A percentile compares a stretch with the other conserved stretches of the same genome.
phyloP scores from a whole-genome alignment of 2,329 filamentous ascomycete species.

The Metarhizium humberi region DNA sequence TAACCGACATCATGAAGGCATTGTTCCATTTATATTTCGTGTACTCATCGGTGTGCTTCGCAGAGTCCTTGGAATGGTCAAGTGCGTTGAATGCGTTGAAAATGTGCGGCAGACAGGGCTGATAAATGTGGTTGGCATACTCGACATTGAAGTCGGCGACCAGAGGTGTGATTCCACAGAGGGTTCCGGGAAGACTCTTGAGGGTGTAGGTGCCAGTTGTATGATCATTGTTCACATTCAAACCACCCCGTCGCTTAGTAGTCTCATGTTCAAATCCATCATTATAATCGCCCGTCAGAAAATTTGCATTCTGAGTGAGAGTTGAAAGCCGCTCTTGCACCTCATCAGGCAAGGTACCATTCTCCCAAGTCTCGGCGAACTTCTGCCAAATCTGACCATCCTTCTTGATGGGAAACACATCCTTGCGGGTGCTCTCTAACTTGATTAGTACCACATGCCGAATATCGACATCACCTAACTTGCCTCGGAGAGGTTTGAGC shows the following conservation, averaged over 20 bases:
- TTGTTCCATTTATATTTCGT: conserved; percentile 21
- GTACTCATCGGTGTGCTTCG: conserved; percentile 11
- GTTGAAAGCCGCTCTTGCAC: conserved; percentile 18
- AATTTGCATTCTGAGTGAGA: conserved; percentile 22
- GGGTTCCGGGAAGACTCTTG: conserved; percentile 30
- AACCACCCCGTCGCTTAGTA: conserved; percentile 23
- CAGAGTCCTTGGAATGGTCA: conserved; percentile 6
- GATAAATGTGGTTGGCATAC: conserved; percentile 31
- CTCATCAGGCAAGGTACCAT: conserved; percentile 21
- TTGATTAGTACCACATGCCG: conserved; percentile 32
- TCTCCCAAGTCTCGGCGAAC: conserved; percentile 20
- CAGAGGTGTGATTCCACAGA: conserved; percentile 32
- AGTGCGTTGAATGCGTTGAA: conserved; percentile 21
- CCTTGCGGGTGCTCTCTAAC: conserved; percentile 33
- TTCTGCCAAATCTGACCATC: conserved; percentile 27
- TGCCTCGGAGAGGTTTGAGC: conserved; percentile 15
- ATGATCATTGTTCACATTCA: conserved; percentile 28
- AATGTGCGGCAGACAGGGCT: conserved; percentile 33
- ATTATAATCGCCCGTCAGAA: conserved; percentile 23
- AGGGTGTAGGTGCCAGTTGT: conserved; percentile 33
- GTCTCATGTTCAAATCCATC: conserved; percentile 22
- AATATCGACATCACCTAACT: conserved; percentile 23
- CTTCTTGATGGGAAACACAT: conserved; percentile 34
- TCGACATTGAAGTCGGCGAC: conserved; percentile 35
- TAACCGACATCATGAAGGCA: conserved; percentile 23